Conservation (phyloP, 805 yeast genomes). For the Sungouiella blattae region DNA sequence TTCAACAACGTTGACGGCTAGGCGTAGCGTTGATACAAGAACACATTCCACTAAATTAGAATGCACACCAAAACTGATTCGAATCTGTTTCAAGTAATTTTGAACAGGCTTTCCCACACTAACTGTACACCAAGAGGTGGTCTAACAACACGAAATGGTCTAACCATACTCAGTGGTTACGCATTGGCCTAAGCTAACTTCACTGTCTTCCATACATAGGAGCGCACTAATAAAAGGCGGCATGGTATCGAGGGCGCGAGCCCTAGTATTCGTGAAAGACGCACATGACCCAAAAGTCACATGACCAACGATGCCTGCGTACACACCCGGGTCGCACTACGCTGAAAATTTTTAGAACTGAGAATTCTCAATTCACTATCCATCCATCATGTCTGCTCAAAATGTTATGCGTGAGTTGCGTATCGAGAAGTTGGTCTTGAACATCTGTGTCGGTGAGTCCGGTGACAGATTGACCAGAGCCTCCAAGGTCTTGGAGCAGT, state of each 20-base stretch:
- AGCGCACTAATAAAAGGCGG: no score
- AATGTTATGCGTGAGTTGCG: conserved; percentile 98
- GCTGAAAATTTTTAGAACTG: conserved; percentile 8
- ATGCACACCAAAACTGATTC: no score
- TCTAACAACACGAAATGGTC: no score
- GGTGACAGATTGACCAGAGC: conserved; percentile 99
- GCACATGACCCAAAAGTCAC: conserved; percentile 1
- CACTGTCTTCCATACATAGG: no score
- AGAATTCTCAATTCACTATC: conserved; percentile 2
- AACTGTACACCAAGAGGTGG: no score
- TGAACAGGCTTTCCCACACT: no score
- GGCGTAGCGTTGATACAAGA: not conserved
- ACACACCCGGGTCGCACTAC: conserved; percentile 1
- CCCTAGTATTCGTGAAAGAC: no score
- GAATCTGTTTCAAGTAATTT: no score
- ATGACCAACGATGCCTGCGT: no score
- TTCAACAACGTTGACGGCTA: conserved; percentile 73
- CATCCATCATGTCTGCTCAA: conserved; percentile 43
- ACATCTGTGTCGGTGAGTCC: conserved; percentile 99
- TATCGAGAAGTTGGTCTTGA: conserved; percentile 98
- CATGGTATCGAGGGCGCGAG: conserved; percentile 15
- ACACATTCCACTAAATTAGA: no score
- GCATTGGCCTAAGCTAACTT: no score
- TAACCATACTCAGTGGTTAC: no score
- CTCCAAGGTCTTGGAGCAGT: conserved; percentile 98